phyloP scores from a whole-genome alignment of 441 rosid species.

The Populus hybrid region DNA sequence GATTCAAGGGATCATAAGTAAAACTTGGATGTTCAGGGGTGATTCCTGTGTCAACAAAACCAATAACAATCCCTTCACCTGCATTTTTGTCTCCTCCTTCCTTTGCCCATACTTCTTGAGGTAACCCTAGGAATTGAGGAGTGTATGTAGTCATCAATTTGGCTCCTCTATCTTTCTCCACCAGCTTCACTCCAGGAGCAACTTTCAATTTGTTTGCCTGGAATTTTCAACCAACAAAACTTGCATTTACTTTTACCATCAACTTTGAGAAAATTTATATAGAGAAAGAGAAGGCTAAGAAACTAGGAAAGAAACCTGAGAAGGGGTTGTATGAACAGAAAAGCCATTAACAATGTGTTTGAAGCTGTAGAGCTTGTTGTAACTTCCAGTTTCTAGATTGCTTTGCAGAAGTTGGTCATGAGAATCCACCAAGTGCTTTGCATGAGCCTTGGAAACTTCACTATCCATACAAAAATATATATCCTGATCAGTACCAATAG shows the following conservation, averaged over 20 bases:
- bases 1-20: conserved; percentile 33
- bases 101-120: conserved; percentile 49
- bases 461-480: conserved; percentile 23
- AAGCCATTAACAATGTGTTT: conserved; percentile 77
- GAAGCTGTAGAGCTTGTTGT: conserved; percentile 84
- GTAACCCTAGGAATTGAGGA: conserved; percentile 67
- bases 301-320: conserved; percentile 37
- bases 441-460: conserved; percentile 37
- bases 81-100: conserved; percentile 18
- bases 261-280: neutral
- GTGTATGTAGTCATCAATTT: conserved; percentile 85
- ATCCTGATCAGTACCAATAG: neutral
- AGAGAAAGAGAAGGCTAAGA: neutral
- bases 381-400: conserved; percentile 56
- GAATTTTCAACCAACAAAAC: conserved; percentile 4
- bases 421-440: conserved; percentile 47
- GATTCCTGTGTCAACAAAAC: conserved; percentile 85
- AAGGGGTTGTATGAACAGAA: conserved; percentile 14
- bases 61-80: conserved; percentile 78
- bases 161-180: conserved; percentile 89
- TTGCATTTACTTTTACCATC: neutral
- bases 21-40: conserved; percentile 85
- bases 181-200: conserved; percentile 49
- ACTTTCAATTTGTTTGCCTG: conserved; percentile 66
- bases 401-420: conserved; percentile 62